Evolutionary conservation across 139 green algal species (phyloP), one percentile per base, ranked within the genome.

Genomic region (Closterium sp.): DNA sequence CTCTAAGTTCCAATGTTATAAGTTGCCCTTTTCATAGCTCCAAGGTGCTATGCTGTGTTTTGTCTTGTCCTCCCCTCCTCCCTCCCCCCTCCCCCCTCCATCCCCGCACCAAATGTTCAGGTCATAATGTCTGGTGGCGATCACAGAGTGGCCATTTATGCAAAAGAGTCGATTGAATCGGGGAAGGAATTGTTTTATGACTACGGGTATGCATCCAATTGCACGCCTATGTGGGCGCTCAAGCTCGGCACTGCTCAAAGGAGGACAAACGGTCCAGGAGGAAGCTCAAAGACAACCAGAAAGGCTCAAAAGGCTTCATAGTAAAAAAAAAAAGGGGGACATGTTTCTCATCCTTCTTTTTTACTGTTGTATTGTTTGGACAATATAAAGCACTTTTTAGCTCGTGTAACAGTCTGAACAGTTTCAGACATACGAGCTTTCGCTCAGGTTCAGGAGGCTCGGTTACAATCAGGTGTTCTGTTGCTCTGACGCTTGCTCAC

Each of bases 141-240:
- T 85, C 95, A 98, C 90, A 94, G 97, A 0, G 95, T 98, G 12
- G 97, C 91, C 43, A 96, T 98, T 34, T 97, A 95, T 93, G 96
- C 97, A 0, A 89, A 90, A 33, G 66, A 84, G 6, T 91, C 97
- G 85, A 95, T 98, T 0, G 69, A 64, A 1, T 30, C 95, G 0
- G 96, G 96, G 0, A 95, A 96, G 9, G 97, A 98, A 95, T 76
- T 97, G 10, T 95, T 96, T 85, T 97, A 97, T 92, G 91, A 97
- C 84, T 97, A 97, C 92, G 16, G 91, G n/a, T 96, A 95, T 81
- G 89, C 83, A 30, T 32, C 76, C 25, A 88, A 93, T 16, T 88
- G 85, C 8, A 89, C 93, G 30, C 93, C 93, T 33, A 31, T 76
- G 25, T 76, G 55, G 55, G 55, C 55, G 25, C 55, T 76, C 55